phyloP scores from a whole-genome alignment of 306 rosid genomes.

The Inga laurina region DNA sequence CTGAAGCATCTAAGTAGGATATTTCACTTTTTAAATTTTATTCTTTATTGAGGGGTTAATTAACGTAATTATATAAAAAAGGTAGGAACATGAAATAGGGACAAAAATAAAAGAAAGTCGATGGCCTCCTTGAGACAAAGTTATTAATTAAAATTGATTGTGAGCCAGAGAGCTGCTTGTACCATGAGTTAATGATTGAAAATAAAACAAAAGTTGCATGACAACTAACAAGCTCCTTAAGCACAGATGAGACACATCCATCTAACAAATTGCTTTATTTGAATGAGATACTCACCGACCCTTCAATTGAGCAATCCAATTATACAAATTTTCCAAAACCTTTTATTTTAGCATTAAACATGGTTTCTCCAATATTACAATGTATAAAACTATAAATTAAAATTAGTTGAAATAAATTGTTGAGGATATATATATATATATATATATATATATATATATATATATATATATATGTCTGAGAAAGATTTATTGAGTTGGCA shows the following conservation, averaged over 20 bases:
- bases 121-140: neutral
- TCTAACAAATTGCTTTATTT: neutral
- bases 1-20: neutral
- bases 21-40: neutral
- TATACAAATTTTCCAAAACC: neutral
- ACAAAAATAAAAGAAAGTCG: neutral
- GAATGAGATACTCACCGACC: neutral
- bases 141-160: neutral
- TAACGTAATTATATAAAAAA: neutral
- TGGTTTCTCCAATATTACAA: neutral
- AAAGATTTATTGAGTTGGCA: no score
- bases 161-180: neutral
- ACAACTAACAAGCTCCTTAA: neutral
- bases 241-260: neutral
- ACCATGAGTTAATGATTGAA: constrained; percentile 8
- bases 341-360: neutral
- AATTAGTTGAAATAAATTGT: no score
- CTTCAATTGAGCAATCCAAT: neutral
- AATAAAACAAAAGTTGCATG: neutral
- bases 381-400: no score
- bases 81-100: neutral
- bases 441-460: no score
- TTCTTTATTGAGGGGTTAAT: neutral
- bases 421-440: no score
- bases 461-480: no score